Conservation (phyloP, 1,284 basidiomycete genomes). For the Vanrija sp. region DNA sequence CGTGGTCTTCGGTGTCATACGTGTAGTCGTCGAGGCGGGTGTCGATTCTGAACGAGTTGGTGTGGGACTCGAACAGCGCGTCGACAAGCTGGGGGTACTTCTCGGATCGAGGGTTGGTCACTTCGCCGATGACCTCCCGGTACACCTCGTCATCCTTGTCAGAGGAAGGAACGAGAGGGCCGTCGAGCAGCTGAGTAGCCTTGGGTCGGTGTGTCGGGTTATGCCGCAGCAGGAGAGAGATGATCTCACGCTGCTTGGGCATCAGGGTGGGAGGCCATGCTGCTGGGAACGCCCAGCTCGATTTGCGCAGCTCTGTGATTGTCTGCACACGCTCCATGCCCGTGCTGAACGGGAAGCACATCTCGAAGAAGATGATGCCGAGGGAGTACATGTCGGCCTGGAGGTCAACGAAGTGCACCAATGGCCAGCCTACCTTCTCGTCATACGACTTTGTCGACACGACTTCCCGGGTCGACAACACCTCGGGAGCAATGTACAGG, state of each 20-base stretch:
- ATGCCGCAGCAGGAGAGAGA: slow-evolving; percentile 77
- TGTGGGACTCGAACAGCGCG: slow-evolving; percentile 32
- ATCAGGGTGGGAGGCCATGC: slow-evolving; percentile 62
- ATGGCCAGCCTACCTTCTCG: slow-evolving; percentile 26
- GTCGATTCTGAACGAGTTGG: slow-evolving; percentile 56
- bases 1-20: slow-evolving; percentile 75
- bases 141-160: slow-evolving; percentile 39
- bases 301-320: slow-evolving; percentile 70
- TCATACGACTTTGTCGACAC: slow-evolving; percentile 49
- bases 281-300: slow-evolving; percentile 60
- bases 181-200: slow-evolving; percentile 79
- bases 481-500: slow-evolving; percentile 88
- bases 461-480: slow-evolving; percentile 19
- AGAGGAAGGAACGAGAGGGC: slow-evolving; percentile 57
- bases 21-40: slow-evolving; percentile 64
- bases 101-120: slow-evolving; percentile 43
- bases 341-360: slow-evolving; percentile 86
- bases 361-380: slow-evolving; percentile 95
- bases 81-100: slow-evolving; percentile 41
- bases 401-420: background rate
- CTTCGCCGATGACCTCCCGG: slow-evolving; percentile 35
- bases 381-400: slow-evolving; percentile 93
- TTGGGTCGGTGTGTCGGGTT: slow-evolving; percentile 75
- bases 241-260: slow-evolving; percentile 55
- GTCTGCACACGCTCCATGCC: slow-evolving; percentile 80